Evolutionary conservation across 139 green algal genomes (phyloP), one percentile per base, ranked within the genome.

Genomic region (Tetradesmus lagerheimii): DNA sequence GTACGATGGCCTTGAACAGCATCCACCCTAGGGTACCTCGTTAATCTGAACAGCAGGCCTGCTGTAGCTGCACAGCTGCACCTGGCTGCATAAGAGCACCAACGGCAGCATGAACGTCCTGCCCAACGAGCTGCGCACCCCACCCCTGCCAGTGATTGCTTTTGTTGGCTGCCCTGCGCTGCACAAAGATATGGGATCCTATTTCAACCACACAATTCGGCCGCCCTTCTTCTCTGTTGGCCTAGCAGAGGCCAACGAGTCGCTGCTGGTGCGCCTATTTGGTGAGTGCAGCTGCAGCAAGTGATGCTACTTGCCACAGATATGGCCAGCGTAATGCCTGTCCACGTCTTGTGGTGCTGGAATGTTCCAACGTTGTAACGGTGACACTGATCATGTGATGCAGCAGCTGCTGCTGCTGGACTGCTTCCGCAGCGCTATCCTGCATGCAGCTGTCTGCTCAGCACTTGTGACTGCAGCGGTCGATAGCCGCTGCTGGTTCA

Each of bases 151-250:
- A 34, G 67, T 91, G 34, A 67, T 91, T 64, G 80, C 88, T 25
- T 82, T 91, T 14, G 37, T 91, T 27, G 80, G 80, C 6, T 74
- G 53, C n/a, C 80, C 88, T 35, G 88, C 88, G 67, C 39, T 91
- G n/a, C 88, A 91, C 80, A 88, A 87, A 57, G 88, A 91, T 43
- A n/a, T 91, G 23, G 88, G 88, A 9, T 27, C 39, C 2, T 91
- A 75, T 57, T 87, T 87, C 25, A 88, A 71, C 31, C 39, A 77
- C 18, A 80, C 41, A 1, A 29, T 88, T 12, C 41, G 80, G 6
- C 88, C 88, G 29, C 88, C 88, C 14, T 62, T 91, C 23, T 79
- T 88, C 31, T 82, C 80, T 20, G 45, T 91, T 27, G 80, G 78
- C 6, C 31, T 91, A 11, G 62, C 88, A 27, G 88, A 91, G 37